Conservation (phyloP, 2,329 filamentous ascomycete genomes). For the Fusarium nematophilum region DNA sequence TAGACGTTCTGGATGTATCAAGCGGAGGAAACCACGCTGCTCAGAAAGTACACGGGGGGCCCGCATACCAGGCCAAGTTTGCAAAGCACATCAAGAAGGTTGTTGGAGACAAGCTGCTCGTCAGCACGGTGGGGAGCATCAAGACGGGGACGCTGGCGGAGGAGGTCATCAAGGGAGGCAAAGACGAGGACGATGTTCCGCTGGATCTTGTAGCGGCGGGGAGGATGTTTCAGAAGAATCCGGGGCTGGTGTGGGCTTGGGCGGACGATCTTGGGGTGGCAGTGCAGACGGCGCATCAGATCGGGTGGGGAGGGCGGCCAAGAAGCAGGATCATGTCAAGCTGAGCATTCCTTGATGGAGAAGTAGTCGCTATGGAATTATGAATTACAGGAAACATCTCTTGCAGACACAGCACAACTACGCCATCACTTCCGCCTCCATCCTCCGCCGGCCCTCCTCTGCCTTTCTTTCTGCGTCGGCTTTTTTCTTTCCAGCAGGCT, state of each 20-base stretch:
- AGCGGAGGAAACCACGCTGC: slow-evolving; percentile 72
- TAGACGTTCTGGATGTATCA: slow-evolving; percentile 81
- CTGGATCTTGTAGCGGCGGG: slow-evolving; percentile 64
- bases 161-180: slow-evolving; percentile 54
- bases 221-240: slow-evolving; percentile 69
- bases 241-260: slow-evolving; percentile 65
- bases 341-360: slow-evolving; percentile 13
- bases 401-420: too few relatives aligned
- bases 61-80: slow-evolving; percentile 78
- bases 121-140: slow-evolving; percentile 63
- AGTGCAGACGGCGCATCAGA: slow-evolving; percentile 63
- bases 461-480: slow-evolving; percentile 1
- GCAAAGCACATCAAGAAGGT: slow-evolving; percentile 77
- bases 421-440: neutral
- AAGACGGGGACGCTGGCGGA: slow-evolving; percentile 58
- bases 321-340: slow-evolving; percentile 27
- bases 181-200: slow-evolving; percentile 49
- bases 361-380: too few relatives aligned
- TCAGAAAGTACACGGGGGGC: slow-evolving; percentile 68
- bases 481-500: slow-evolving; percentile 18
- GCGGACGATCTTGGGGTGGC: slow-evolving; percentile 63
- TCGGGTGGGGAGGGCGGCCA: slow-evolving; percentile 58
- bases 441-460: slow-evolving; percentile 14
- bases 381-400: too few relatives aligned
- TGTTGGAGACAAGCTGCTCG: slow-evolving; percentile 68